Evolutionary conservation across 495 filamentous ascomycete species (phyloP).

Genomic region (Physcia stellaris): DNA sequence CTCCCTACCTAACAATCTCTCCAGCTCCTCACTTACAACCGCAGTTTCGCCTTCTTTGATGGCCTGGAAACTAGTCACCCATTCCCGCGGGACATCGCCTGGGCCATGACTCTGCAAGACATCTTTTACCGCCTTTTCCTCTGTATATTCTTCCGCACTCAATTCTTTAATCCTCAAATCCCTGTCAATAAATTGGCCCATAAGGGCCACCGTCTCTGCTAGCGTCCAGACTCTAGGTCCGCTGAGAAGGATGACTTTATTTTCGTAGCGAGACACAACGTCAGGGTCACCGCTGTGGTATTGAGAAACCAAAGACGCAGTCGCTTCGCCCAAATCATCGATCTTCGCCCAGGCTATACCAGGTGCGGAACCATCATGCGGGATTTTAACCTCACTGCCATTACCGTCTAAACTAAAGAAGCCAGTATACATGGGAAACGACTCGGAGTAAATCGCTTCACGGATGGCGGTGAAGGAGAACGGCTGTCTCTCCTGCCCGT

Average conservation of each 20-base stretch:
- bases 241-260: too few species aligned
- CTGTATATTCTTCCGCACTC: slow-evolving; percentile 28
- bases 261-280: too few species aligned
- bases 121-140: slow-evolving; percentile 21
- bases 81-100: slow-evolving; percentile 15
- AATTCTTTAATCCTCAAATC: slow-evolving; percentile 22
- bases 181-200: slow-evolving; percentile 3
- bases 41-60: slow-evolving; percentile 29
- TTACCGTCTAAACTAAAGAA: slow-evolving; percentile 34
- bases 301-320: too few species aligned
- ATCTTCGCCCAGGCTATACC: too few species aligned
- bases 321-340: too few species aligned
- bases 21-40: slow-evolving; percentile 19
- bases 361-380: slow-evolving; percentile 39
- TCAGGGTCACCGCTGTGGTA: too few species aligned
- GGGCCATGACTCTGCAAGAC: slow-evolving; percentile 18
- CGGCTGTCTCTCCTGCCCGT: slow-evolving; percentile 4
- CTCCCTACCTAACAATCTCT: slow-evolving; percentile 25
- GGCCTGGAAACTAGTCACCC: slow-evolving; percentile 30
- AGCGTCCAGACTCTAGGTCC: slow-evolving; percentile 27
- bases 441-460: slow-evolving; percentile 54
- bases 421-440: slow-evolving; percentile 54
- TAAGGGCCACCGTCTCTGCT: slow-evolving; percentile 21
- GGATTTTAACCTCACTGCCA: slow-evolving; percentile 30
- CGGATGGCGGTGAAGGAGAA: slow-evolving; percentile 39